Base-by-base conservation (phyloP, 495 filamentous ascomycete genomes). In the Penicillium coffeae region DNA sequence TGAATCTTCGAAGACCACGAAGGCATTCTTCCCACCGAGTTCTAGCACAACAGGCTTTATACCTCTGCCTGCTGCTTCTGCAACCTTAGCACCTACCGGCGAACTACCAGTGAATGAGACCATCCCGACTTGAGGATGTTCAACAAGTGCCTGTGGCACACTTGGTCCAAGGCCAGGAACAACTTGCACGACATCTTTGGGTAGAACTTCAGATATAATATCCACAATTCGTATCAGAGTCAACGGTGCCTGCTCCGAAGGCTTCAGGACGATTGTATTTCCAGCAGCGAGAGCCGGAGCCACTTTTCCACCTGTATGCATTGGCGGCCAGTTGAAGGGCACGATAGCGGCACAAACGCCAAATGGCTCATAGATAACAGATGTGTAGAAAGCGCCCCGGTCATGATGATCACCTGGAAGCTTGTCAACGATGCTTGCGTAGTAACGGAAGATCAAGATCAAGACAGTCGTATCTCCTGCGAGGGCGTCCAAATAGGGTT, bases 241-340 rank as follows among this genome's bases (percentile, higher is more conserved):
- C 83, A 36, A 83, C 8, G 79, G 80, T 2, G 75, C 71, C 45
- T 75, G 59, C 52, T 81, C 77, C 21, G 71, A 73, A 8, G 75
- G 69, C 61, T 82, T 81, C 32, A 80, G 54, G 21, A 82, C 60
- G n/a, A 81, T 68, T 18, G 66, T 72, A 48, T 81, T 80, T 1
- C 80, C 80, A 1, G 76, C 71, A 4, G 73, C 74, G 2, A 82
- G 60, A 0, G 71, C 68, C 1, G 77, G 73, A 6, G 71, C 76
- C 21, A 75, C 48, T 50, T 80, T 79, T 57, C 70, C 70, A 14
- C 71, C 56, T 21, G 44, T 42, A 15, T 32, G 21, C 7, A 41
- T 21, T 14, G 39, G 21, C 8, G 59, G 56, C 32, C 34, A 34
- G 38, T 63, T 56, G 40, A 48, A 60, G 1, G 59, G 36, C 8